Percentiles rank a stretch among this genome's conserved stretches.
These are phyloP conservation scores for Cajanus cajan DNA, from an alignment of 306 rosid genomes.

Conservation along the genomic window DNA sequence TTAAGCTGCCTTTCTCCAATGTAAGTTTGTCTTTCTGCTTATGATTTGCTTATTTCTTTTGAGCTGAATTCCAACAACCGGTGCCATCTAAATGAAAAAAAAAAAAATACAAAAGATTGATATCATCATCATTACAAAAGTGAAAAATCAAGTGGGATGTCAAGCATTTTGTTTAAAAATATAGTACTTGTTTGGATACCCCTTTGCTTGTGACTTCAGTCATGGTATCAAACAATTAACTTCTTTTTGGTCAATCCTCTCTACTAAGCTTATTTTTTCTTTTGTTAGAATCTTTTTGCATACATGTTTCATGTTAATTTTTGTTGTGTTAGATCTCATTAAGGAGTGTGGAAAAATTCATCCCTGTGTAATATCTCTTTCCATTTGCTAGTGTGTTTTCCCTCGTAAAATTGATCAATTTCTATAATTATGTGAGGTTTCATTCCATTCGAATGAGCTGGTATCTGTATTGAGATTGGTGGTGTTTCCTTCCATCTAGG, in stretches of 20 bases:
- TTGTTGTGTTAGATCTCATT: background rate
- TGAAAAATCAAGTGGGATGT: background rate
- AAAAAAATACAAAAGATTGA: too few relatives aligned
- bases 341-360: background rate
- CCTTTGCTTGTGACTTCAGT: background rate
- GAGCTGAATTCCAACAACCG: background rate
- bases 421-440: background rate
- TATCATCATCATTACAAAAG: background rate
- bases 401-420: background rate
- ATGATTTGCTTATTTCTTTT: background rate
- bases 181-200: background rate
- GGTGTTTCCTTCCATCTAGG: background rate
- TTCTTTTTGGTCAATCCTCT: background rate
- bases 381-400: background rate
- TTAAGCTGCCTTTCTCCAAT: constrained; percentile 55
- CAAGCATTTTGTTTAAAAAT: background rate
- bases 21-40: constrained; percentile 39
- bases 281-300: background rate
- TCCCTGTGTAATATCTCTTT: background rate
- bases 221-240: background rate
- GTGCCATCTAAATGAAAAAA: background rate
- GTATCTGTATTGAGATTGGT: background rate
- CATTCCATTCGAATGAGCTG: constrained; percentile 5
- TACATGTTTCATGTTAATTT: background rate
- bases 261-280: background rate